Conservation (phyloP, 257 asterid genomes). For the Linaria vulgaris region DNA sequence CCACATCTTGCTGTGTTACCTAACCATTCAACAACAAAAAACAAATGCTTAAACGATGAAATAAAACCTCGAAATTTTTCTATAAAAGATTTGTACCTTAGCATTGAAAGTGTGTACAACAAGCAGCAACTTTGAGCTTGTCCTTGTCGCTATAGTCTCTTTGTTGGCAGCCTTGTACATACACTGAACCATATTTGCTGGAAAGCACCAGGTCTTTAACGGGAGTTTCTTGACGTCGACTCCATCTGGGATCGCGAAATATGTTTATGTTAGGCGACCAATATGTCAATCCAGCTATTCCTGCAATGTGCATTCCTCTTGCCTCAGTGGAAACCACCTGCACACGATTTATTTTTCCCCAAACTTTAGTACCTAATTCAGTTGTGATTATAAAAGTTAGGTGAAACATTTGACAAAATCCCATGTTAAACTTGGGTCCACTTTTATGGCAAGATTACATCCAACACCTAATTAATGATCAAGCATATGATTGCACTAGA, state of each 20-base stretch:
- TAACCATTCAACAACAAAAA: conserved; percentile 21
- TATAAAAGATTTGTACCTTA: conserved; percentile 38
- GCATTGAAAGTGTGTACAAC: conserved; percentile 74
- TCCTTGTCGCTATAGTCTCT: conserved; percentile 74
- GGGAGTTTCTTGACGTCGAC: conserved; percentile 94
- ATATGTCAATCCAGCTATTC: conserved; percentile 81
- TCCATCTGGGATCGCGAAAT: conserved; percentile 98
- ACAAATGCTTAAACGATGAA: background rate
- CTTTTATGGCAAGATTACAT: background rate
- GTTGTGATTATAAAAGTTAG: background rate
- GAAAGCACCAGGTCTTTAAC: conserved; percentile 87
- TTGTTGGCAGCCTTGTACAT: conserved; percentile 63
- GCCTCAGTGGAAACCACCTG: conserved; percentile 97
- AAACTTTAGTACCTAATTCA: conserved; percentile 10
- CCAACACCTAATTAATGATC: no score
- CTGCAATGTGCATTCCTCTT: conserved; percentile 94
- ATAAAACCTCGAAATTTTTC: background rate
- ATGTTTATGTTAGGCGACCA: conserved; percentile 96
- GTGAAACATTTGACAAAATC: conserved; percentile 17
- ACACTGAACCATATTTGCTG: conserved; percentile 54
- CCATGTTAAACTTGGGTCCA: background rate
- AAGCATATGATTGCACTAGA: no score
- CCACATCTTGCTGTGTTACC: conserved; percentile 93
- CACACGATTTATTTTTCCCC: conserved; percentile 6
- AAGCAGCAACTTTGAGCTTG: conserved; percentile 68